Evolutionary conservation across 2,329 filamentous ascomycete genomes (phyloP).

Genomic region (Verruconis gallopava): DNA sequence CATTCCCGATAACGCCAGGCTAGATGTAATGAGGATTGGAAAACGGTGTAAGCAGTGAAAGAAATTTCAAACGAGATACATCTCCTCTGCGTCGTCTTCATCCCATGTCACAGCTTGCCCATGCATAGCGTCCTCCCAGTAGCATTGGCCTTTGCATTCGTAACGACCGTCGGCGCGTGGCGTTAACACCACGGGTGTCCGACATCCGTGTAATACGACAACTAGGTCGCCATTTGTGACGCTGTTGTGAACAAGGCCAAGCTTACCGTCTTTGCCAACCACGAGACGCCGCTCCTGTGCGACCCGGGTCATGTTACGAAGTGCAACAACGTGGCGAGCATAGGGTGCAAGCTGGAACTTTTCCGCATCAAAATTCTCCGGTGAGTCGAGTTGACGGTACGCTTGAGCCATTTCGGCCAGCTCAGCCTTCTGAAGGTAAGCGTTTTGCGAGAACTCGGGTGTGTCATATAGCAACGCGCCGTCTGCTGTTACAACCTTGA

Average conservation of each 20-base stretch:
- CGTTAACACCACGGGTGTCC: constrained; percentile 3
- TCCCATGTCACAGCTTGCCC: constrained; percentile 4
- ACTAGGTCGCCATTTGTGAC: constrained; percentile 2
- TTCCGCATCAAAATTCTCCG: neutral
- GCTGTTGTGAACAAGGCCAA: constrained; percentile 5
- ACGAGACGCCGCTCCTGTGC: constrained; percentile 4
- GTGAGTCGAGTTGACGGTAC: constrained; percentile 3
- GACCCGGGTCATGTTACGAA: constrained; percentile 6
- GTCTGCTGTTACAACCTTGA: constrained; percentile 6
- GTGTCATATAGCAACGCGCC: constrained; percentile 6
- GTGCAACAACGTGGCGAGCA: constrained; percentile 6
- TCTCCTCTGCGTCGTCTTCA: constrained; percentile 7
- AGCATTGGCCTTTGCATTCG: constrained; percentile 9
- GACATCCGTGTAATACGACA: constrained; percentile 3
- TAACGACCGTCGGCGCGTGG: constrained; percentile 5
- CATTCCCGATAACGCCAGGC: too few species aligned
- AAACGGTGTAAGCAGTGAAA: too few species aligned
- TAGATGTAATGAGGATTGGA: too few species aligned
- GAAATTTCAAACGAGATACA: constrained; percentile 7
- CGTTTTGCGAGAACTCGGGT: constrained; percentile 5
- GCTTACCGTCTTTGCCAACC: constrained; percentile 3
- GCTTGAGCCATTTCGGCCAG: constrained; percentile 1
- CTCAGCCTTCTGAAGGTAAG: constrained; percentile 3
- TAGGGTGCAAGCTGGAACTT: constrained; percentile 5
- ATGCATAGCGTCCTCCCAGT: constrained; percentile 9